phyloP scores from a whole-genome alignment of 345 rosid species.

The Syzygium aromaticum region DNA sequence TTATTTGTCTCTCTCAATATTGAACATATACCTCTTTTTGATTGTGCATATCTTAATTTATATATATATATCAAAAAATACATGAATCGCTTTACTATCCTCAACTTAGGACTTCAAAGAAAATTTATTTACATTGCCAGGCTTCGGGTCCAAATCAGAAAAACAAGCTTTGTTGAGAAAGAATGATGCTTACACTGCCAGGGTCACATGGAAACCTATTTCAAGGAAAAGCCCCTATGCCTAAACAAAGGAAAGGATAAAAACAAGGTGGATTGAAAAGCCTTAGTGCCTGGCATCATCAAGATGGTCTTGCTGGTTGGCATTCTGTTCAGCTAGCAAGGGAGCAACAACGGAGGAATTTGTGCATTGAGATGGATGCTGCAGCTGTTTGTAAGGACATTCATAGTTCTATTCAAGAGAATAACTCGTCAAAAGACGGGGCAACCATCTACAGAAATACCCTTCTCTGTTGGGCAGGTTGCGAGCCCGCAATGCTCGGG shows the following conservation, averaged over 20 bases:
- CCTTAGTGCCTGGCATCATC: not conserved
- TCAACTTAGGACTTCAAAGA: not conserved
- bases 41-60: no score
- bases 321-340: not conserved
- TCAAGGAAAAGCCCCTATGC: not conserved
- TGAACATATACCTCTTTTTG: no score
- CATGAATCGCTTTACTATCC: no score
- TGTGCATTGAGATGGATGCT: not conserved
- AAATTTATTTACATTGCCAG: not conserved
- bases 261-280: not conserved
- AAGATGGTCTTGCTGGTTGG: not conserved
- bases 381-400: not conserved
- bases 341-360: not conserved
- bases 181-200: not conserved
- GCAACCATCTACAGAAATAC: slow-evolving; percentile 1
- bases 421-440: not conserved
- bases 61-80: no score
- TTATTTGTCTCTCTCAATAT: no score
- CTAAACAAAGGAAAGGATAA: not conserved
- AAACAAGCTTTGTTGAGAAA: not conserved
- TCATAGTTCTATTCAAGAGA: not conserved
- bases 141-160: not conserved
- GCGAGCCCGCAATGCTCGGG: slow-evolving; percentile 2
- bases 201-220: not conserved
- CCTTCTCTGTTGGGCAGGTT: slow-evolving; percentile 1